Percentiles rank a stretch among this genome's conserved stretches.
Conservation (phyloP, 2,329 filamentous ascomycete species). For the Monilinia vaccinii-corymbosi region DNA sequence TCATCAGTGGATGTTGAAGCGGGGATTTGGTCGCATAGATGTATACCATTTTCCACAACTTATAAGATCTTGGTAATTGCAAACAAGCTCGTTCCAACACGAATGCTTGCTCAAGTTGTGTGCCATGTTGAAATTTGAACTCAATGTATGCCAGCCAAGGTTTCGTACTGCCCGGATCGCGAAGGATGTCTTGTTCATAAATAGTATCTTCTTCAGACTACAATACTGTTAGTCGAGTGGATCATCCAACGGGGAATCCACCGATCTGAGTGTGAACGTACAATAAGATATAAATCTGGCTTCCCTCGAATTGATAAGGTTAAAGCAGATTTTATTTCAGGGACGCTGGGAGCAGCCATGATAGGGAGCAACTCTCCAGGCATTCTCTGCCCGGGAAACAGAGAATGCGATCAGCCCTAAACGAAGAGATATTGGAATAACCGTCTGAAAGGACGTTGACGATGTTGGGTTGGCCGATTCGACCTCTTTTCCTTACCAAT, state of each 20-base stretch:
- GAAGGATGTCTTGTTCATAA: slow-evolving; percentile 92
- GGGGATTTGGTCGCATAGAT: background rate
- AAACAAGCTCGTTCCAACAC: slow-evolving; percentile 85
- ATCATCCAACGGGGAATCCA: background rate
- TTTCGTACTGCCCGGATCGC: slow-evolving; percentile 76
- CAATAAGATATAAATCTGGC: slow-evolving; percentile 31
- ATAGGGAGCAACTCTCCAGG: slow-evolving; percentile 30
- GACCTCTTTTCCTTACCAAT: slow-evolving; percentile 2
- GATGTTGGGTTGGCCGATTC: background rate
- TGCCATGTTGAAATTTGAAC: slow-evolving; percentile 83
- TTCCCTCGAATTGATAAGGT: slow-evolving; percentile 25
- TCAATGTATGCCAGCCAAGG: slow-evolving; percentile 94
- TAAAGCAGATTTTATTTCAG: slow-evolving; percentile 11
- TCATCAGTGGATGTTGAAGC: slow-evolving; percentile 14
- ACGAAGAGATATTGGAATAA: slow-evolving; percentile 13
- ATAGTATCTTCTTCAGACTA: slow-evolving; percentile 81
- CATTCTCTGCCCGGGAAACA: slow-evolving; percentile 26
- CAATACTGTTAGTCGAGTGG: slow-evolving; percentile 24
- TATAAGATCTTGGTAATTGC: slow-evolving; percentile 89
- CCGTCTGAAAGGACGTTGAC: slow-evolving; percentile 6
- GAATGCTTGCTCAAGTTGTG: slow-evolving; percentile 72
- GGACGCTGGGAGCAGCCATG: slow-evolving; percentile 28
- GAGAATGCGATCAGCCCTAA: slow-evolving; percentile 20
- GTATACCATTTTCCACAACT: slow-evolving; percentile 86
- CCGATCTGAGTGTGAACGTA: slow-evolving; percentile 15